Percentiles rank a stretch among this genome's conserved stretches.
phyloP scores from a whole-genome alignment of 2,329 filamentous ascomycete species.

The Alternaria sp. region DNA sequence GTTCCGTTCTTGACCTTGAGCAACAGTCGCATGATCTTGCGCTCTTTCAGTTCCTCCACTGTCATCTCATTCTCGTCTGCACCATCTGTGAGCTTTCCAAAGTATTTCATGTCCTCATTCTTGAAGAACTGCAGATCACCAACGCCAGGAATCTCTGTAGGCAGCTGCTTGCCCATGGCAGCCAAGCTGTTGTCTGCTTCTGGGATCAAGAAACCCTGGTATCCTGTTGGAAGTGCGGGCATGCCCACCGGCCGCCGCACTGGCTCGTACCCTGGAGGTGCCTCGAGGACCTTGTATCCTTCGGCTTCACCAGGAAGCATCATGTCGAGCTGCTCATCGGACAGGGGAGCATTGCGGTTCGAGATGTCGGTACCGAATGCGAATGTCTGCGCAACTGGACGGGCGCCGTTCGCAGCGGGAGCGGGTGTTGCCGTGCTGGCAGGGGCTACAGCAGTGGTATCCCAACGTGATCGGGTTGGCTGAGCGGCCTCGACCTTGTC shows the following conservation, averaged over 20 bases:
- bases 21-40: slow-evolving; percentile 96
- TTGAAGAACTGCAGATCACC: slow-evolving; percentile 98
- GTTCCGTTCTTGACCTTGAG: slow-evolving; percentile 99
- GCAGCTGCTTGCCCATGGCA: slow-evolving; percentile 85
- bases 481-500: slow-evolving; percentile 62
- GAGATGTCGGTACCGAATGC: slow-evolving; percentile 84
- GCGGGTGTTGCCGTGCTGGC: slow-evolving; percentile 33
- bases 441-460: slow-evolving; percentile 42
- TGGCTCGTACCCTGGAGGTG: slow-evolving; percentile 91
- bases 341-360: slow-evolving; percentile 79
- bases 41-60: slow-evolving; percentile 95
- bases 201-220: slow-evolving; percentile 94
- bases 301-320: slow-evolving; percentile 89
- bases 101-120: slow-evolving; percentile 98
- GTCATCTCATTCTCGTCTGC: slow-evolving; percentile 90
- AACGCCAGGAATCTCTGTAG: slow-evolving; percentile 94
- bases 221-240: slow-evolving; percentile 74
- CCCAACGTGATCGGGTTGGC: slow-evolving; percentile 47
- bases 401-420: slow-evolving; percentile 35
- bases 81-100: slow-evolving; percentile 94
- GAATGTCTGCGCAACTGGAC: slow-evolving; percentile 58
- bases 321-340: slow-evolving; percentile 92
- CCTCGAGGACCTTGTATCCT: slow-evolving; percentile 90
- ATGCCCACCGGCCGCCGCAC: slow-evolving; percentile 76
- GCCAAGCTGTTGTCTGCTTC: slow-evolving; percentile 83